Evolutionary conservation across 306 rosid species (phyloP).

Genomic region (Oemleria cerasiformis): DNA sequence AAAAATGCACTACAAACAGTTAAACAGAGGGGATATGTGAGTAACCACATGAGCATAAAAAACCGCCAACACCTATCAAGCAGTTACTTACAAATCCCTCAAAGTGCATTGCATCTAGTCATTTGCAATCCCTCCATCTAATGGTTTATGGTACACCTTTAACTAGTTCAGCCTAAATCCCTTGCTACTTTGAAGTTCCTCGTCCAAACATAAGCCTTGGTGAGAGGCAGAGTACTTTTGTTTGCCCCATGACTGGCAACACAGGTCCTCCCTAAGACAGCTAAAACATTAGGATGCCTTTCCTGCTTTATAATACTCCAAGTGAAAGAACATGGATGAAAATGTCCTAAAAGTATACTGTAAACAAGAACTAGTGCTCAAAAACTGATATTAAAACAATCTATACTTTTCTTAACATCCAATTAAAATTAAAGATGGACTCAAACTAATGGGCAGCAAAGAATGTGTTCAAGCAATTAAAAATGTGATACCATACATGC

Average conservation of each 20-base stretch:
- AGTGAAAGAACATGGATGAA: neutral
- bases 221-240: conserved; percentile 1
- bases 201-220: too few relatives aligned
- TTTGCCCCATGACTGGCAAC: neutral
- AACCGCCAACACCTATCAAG: too few relatives aligned
- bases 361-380: neutral
- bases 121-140: too few relatives aligned
- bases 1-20: too few relatives aligned
- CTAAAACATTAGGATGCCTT: neutral
- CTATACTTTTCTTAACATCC: neutral
- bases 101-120: too few relatives aligned
- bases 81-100: too few relatives aligned
- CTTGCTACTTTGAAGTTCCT: too few relatives aligned
- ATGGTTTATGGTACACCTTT: too few relatives aligned
- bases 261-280: neutral
- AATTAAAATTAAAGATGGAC: neutral
- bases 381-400: neutral
- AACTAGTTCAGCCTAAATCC: too few relatives aligned
- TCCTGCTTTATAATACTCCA: neutral
- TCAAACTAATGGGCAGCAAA: conserved; percentile 9
- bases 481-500: conserved; percentile 27
- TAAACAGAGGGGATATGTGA: too few relatives aligned
- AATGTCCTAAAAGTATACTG: neutral
- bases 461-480: conserved; percentile 26
- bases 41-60: too few relatives aligned